Conservation (phyloP, 345 rosid species). For the Boechera retrofracta region DNA sequence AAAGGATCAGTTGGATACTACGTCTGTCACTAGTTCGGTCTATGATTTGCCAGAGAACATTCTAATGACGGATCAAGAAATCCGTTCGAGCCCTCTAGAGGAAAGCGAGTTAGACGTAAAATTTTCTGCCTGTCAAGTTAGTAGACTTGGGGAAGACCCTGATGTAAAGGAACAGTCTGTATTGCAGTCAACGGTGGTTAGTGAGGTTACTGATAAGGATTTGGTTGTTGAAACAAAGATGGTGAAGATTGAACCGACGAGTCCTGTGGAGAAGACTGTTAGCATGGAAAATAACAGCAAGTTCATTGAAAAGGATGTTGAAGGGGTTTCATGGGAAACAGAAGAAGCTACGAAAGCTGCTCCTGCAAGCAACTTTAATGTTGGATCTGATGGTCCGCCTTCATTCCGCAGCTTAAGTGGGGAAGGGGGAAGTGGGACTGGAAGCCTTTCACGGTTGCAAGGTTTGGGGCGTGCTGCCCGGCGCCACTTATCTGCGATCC, state of each 20-base stretch:
- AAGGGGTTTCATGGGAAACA: constrained; percentile 65
- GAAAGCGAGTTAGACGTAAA: constrained; percentile 50
- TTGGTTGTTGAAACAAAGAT: constrained; percentile 46
- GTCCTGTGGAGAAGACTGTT: constrained; percentile 59
- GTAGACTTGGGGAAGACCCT: constrained; percentile 32
- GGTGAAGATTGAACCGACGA: constrained; percentile 48
- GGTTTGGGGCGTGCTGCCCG: constrained; percentile 98
- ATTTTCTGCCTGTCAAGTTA: constrained; percentile 41
- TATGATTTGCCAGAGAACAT: constrained; percentile 60
- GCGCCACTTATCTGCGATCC: constrained; percentile 71
- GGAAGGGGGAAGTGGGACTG: constrained; percentile 82
- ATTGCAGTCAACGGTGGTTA: constrained; percentile 38
- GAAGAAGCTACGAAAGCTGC: constrained; percentile 66
- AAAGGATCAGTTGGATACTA: constrained; percentile 49
- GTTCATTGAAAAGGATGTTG: constrained; percentile 63
- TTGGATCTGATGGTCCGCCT: constrained; percentile 74
- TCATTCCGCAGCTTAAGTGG: constrained; percentile 86
- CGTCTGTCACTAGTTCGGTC: constrained; percentile 50
- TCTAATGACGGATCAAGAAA: constrained; percentile 61
- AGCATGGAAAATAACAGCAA: constrained; percentile 51
- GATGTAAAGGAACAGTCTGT: constrained; percentile 38
- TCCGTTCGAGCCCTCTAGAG: constrained; percentile 48
- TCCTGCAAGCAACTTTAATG: constrained; percentile 54
- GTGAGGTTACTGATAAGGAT: constrained; percentile 51
- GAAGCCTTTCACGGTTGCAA: constrained; percentile 91